Evolutionary conservation across 148 eudicot species (phyloP), one percentile per base, ranked within the genome.

Genomic region (Euryodendron excelsum): DNA sequence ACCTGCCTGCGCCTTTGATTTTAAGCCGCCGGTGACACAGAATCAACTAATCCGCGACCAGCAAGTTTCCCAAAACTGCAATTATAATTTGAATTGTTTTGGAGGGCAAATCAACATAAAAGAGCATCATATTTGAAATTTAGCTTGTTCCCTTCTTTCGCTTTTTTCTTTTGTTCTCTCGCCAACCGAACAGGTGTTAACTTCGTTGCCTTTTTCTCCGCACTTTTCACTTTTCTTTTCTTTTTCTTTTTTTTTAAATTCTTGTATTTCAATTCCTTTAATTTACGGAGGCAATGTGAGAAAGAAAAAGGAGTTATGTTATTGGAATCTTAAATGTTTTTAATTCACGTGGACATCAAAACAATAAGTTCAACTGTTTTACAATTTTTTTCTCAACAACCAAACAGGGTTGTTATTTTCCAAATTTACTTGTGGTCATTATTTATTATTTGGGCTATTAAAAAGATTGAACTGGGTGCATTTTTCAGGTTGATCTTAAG

Each of bases 401-500:
- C 8, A 23, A 20, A n/a, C 15, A 17, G 15, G 55, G 15, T 50
- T 1, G 18, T 50, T 50, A 50, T 50, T 50, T 50, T 50, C 3
- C 55, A 50, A 50, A 50, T 50, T 50, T 12, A 58, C 27, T 58
- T n/a, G 3, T n/a, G 3, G 27, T 58, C 11, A 20, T 34, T 64
- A 39, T 27, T 20, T 17, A 25, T 33, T 58, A 5, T 58, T 58
- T 58, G 14, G 55, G 55, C 14, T 2, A 50, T 17, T 50, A 17
- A 11, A 15, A 50, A 12, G 55, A 72, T n/a, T 13, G 12, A 30
- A 7, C 8, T 33, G 25, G 31, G 3, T 15, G 17, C 15, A 53
- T 28, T 48, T 83, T 36, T 25, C 78, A 93, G 97, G 92, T 93
- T 45, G 93, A 91, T 85, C 94, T 93, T 71, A 93, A 91, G 84